Base-by-base conservation (phyloP, 768 basidiomycete genomes). In the Pisolithus sp. region DNA sequence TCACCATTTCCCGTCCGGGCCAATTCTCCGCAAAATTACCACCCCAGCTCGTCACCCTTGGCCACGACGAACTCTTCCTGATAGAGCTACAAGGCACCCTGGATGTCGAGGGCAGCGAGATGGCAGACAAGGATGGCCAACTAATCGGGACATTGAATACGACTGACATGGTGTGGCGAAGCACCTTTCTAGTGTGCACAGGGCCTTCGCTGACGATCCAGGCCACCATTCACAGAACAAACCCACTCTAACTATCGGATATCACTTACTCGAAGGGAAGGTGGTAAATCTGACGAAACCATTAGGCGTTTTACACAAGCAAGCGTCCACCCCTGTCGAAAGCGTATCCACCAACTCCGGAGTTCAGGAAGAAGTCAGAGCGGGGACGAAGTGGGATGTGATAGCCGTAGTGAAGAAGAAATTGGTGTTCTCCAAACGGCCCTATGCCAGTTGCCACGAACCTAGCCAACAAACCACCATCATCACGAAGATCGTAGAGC, bases 191-290 rank as follows among this genome's bases (percentile, higher is more conserved):
- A 15, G 12, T 34, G 13, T 20, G 15, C 38, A 46, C 26, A 20
- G 30, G 15, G 45, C 28, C 17, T 12, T 36, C 48, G 15, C 49
- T 55, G 49, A 53, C 44, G 48, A 42, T 38, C 42, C 28, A 31
- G 34, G 47, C 23, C 17, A 43, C 42, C 36, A 15, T 23, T 43
- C 9, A 38, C 49, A 91, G 89, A 83, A 80, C 55, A 89, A 85
- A 58, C 83, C 89, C 4, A 91, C 83, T 2, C 75, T 97, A 6
- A 67, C 76, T 49, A 87, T 97, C 53, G 93, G 93, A 12, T 85
- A 94, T 68, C 92, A 96, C 61, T 74, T 93, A 28, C 81, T 97
- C 5, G 94, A 97, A 62, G 93, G 93, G 49, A 89, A 87, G 63
- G 74, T 95, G 53, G 76, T 81, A 31, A 74, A 69, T 42, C 75